Evolutionary conservation across 2,329 filamentous ascomycete genomes (phyloP).

Genomic region (Botrytis porri): DNA sequence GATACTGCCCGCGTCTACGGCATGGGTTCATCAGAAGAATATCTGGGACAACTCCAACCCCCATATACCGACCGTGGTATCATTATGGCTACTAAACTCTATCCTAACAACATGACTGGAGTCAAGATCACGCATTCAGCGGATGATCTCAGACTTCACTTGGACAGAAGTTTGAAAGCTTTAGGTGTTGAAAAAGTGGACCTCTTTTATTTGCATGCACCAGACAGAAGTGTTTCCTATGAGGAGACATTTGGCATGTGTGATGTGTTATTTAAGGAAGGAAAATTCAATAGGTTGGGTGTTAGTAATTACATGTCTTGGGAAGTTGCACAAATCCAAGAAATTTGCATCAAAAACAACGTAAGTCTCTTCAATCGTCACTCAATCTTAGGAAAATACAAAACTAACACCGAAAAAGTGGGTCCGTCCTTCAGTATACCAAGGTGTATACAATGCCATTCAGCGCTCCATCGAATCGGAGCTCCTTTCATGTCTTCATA

Average conservation of each 20-base stretch:
- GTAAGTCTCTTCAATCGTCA: neutral
- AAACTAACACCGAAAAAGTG: conserved; percentile 23
- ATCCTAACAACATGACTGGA: conserved; percentile 20
- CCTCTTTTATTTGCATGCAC: conserved; percentile 35
- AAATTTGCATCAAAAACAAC: conserved; percentile 37
- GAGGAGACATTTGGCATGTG: conserved; percentile 35
- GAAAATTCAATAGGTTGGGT: conserved; percentile 47
- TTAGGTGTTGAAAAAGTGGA: conserved; percentile 48
- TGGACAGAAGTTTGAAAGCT: conserved; percentile 52
- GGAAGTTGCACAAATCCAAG: conserved; percentile 35
- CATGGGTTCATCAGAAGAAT: conserved; percentile 62
- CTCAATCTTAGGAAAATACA: no score
- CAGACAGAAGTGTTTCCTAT: conserved; percentile 34
- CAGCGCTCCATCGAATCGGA: conserved; percentile 58
- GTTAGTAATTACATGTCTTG: conserved; percentile 57
- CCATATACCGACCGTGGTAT: conserved; percentile 61
- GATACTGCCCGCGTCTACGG: conserved; percentile 68
- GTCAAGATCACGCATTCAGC: conserved; percentile 44
- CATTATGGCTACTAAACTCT: conserved; percentile 58
- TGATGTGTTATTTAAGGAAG: conserved; percentile 38
- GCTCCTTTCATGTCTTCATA: conserved; percentile 53
- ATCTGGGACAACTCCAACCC: conserved; percentile 50
- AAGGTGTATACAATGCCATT: conserved; percentile 37
- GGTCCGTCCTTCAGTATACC: conserved; percentile 38
- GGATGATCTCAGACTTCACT: conserved; percentile 47